Percentiles rank a stretch among this genome's conserved stretches.
Evolutionary conservation across 148 eudicot genomes (phyloP).

Genomic region (Bassia scoparia): DNA sequence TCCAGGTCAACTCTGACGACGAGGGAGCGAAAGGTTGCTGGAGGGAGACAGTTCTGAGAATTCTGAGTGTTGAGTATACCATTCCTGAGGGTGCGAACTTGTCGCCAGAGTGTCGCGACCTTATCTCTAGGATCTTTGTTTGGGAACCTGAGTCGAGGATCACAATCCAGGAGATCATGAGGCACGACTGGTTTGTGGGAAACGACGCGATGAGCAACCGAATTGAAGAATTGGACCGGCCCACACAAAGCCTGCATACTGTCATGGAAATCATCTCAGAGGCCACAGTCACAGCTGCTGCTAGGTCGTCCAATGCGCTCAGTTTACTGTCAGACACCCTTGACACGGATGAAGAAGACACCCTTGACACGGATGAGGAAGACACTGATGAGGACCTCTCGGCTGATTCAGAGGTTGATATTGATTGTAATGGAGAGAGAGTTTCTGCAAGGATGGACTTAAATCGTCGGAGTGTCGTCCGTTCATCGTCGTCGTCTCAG

Average conservation of each 20-base stretch:
- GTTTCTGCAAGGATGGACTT: constrained; percentile 72
- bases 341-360: constrained; percentile 64
- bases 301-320: constrained; percentile 50
- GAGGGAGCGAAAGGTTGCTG: constrained; percentile 82
- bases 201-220: constrained; percentile 58
- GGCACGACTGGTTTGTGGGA: constrained; percentile 71
- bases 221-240: constrained; percentile 87
- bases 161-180: constrained; percentile 70
- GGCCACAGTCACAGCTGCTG: constrained; percentile 84
- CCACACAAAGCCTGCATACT: constrained; percentile 73
- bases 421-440: constrained; percentile 93
- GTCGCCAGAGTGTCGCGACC: constrained; percentile 74
- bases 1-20: constrained; percentile 92
- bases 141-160: constrained; percentile 86
- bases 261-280: constrained; percentile 93
- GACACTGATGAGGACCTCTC: constrained; percentile 73
- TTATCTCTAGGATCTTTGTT: constrained; percentile 91
- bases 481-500: no score
- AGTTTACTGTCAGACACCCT: constrained; percentile 34
- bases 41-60: constrained; percentile 89
- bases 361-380: constrained; percentile 69
- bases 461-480: no score
- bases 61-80: constrained; percentile 70
- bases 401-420: constrained; percentile 83
- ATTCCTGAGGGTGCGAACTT: constrained; percentile 65